A percentile compares a stretch with the other conserved stretches of the same genome.
Evolutionary conservation across 208 protist species (phyloP).

Genomic region (Wallacemonas collosoma): DNA sequence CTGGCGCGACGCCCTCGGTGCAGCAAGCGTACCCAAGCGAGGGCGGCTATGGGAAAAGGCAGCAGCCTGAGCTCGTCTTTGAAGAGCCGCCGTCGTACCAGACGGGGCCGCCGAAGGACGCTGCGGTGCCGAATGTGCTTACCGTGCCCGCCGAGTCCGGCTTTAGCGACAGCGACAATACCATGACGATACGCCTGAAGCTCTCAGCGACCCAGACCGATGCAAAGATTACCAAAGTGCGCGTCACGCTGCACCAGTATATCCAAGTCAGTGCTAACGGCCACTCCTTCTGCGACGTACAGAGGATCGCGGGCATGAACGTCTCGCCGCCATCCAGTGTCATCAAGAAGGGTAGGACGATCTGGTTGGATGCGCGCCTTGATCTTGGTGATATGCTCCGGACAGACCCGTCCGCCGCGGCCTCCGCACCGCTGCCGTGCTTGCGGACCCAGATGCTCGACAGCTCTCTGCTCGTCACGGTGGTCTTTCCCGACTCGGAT

Average conservation of each 20-base stretch:
- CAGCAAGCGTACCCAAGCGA: not conserved
- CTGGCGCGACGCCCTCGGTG: not conserved
- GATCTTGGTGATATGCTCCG: constrained; percentile 3
- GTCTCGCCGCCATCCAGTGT: constrained; percentile 10
- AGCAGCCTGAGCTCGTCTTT: constrained; percentile 9
- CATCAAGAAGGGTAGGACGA: not conserved
- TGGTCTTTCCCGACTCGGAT: constrained; percentile 26
- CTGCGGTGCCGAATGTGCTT: constrained; percentile 6
- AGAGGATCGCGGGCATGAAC: constrained; percentile 14
- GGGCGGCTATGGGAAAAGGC: not conserved
- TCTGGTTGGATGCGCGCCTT: constrained; percentile 1
- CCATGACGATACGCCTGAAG: constrained; percentile 3
- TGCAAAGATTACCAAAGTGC: constrained; percentile 22
- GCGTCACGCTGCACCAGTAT: constrained; percentile 28
- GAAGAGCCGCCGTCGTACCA: constrained; percentile 12
- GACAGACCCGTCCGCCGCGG: not conserved
- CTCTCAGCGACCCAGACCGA: not conserved
- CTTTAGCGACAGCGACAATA: constrained; percentile 19
- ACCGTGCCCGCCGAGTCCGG: constrained; percentile 10
- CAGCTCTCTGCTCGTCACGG: constrained; percentile 18
- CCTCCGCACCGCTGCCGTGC: constrained; percentile 22
- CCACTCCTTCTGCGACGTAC: constrained; percentile 1
- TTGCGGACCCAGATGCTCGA: constrained; percentile 31
- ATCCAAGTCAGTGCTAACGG: constrained; percentile 25
- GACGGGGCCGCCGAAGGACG: not conserved